A percentile compares a stretch with the other conserved stretches of the same genome.
phyloP scores from a whole-genome alignment of 2,329 filamentous ascomycete species.

The Thelonectria discophora region DNA sequence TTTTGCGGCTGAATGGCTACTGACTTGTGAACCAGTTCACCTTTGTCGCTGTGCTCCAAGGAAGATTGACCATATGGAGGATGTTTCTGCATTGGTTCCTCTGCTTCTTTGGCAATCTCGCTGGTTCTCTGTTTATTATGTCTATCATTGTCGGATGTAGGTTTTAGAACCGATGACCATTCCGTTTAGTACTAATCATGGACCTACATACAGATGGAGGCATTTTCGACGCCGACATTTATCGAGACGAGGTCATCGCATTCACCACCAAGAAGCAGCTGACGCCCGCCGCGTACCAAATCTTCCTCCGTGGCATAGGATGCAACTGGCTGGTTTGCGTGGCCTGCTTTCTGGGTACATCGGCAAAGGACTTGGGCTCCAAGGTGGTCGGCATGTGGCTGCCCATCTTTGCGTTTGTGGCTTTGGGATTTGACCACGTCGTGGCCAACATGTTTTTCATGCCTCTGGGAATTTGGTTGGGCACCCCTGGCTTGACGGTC shows the following conservation, averaged over 20 bases:
- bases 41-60: conserved; percentile 33
- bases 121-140: conserved; percentile 58
- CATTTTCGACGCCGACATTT: conserved; percentile 54
- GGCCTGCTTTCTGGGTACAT: conserved; percentile 58
- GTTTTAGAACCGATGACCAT: fast-evolving
- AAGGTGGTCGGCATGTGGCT: conserved; percentile 67
- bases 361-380: conserved; percentile 59
- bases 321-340: conserved; percentile 68
- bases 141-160: conserved; percentile 55
- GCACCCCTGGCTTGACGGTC: conserved; percentile 54
- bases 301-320: conserved; percentile 64
- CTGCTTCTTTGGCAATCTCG: conserved; percentile 59
- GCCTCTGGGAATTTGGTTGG: conserved; percentile 60
- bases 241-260: conserved; percentile 53
- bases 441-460: conserved; percentile 66
- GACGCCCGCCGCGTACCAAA: conserved; percentile 58
- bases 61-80: conserved; percentile 30
- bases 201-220: conserved; percentile 53
- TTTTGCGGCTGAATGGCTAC: not conserved
- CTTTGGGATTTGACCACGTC: conserved; percentile 63
- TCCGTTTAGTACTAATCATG: not conserved
- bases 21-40: conserved; percentile 31
- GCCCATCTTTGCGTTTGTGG: conserved; percentile 64
- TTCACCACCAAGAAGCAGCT: conserved; percentile 60
- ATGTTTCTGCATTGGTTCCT: conserved; percentile 52